These are phyloP conservation scores for Lepidium sativum DNA, from an alignment of 345 rosid genomes.

Conservation along the genomic window DNA sequence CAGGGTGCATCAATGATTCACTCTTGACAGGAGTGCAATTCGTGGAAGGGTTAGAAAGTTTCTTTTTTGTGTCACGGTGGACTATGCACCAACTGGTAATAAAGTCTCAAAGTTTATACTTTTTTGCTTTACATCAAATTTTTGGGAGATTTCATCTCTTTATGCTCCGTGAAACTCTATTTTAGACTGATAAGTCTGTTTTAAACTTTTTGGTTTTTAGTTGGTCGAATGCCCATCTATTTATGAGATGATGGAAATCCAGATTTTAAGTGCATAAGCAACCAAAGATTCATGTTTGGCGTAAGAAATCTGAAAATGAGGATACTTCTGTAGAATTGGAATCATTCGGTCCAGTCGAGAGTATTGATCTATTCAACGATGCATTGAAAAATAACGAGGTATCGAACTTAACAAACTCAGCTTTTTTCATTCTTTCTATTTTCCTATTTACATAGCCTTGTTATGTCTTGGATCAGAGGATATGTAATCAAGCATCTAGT, in stretches of 20 bases:
- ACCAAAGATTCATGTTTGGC: constrained; percentile 77
- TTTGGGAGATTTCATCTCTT: background rate
- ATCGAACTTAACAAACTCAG: background rate
- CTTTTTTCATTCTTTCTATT: background rate
- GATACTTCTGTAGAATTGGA: constrained; percentile 41
- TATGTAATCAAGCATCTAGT: background rate
- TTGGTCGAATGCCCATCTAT: constrained; percentile 85
- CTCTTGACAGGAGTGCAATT: constrained; percentile 89
- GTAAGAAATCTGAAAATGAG: constrained; percentile 36
- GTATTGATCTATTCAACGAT: constrained; percentile 50
- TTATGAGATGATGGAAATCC: constrained; percentile 92
- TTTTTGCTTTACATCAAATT: background rate
- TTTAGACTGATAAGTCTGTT: background rate
- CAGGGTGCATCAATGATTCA: constrained; percentile 81
- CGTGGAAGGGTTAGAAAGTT: constrained; percentile 80
- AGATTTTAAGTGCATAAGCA: constrained; percentile 47
- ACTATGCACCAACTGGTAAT: constrained; percentile 92
- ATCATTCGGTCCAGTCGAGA: constrained; percentile 47
- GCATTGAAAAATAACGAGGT: constrained; percentile 81
- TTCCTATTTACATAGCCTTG: background rate
- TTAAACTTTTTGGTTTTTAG: constrained; percentile 26
- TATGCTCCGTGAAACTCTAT: background rate
- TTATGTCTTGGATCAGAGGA: background rate
- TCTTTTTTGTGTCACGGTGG: constrained; percentile 85
- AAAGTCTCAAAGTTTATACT: constrained; percentile 8